Evolutionary conservation across 1,284 basidiomycete species (phyloP), one percentile per base, ranked within the genome.

Genomic region (Marasmius tenuissimus): DNA sequence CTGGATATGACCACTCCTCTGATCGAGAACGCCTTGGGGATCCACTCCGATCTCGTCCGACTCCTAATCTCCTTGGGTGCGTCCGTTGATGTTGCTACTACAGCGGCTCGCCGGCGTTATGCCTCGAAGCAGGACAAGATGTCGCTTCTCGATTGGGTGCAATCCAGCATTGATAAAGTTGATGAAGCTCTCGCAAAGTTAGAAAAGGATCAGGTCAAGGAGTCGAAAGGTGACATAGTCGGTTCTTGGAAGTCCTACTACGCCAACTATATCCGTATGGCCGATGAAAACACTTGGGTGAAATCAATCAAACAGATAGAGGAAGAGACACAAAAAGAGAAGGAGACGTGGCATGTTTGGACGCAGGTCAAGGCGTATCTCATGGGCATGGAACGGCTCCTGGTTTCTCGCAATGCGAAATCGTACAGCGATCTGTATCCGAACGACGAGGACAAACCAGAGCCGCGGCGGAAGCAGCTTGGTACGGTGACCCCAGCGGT

Each of bases 21-120:
- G 1, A 57, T 82, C 0, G 84, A 85, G 66, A 70, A 72, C 9
- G 79, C 83, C 1, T 55, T 85, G 18, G 53, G 59, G 0, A 62
- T 61, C 1, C 70, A 74, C 61, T 80, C 82, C 65, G 78, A 84
- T 38, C 63, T 82, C 4, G 65, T 77, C 3, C 73, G 78, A 20
- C 72, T 84, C 4, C 73, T 86, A 8, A 63, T 81, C 9, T 70
- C 76, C 10, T 67, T 83, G 6, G 83, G 81, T 12, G 79, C 78
- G 1, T 71, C 78, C 0, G 63, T 77, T 62, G 78, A 82, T 59
- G 50, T 76, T 14, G 73, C 69, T 9, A 66, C 75, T 20, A 72
- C 69, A 52, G 35, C 61, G 12, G 64, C 71, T 6, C 50, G 70
- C 12, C 18, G 42, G 7, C 40, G 56, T 8, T 71, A 74, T 53